Base-by-base conservation (phyloP, 768 basidiomycete species). In the Calocera viscosa region DNA sequence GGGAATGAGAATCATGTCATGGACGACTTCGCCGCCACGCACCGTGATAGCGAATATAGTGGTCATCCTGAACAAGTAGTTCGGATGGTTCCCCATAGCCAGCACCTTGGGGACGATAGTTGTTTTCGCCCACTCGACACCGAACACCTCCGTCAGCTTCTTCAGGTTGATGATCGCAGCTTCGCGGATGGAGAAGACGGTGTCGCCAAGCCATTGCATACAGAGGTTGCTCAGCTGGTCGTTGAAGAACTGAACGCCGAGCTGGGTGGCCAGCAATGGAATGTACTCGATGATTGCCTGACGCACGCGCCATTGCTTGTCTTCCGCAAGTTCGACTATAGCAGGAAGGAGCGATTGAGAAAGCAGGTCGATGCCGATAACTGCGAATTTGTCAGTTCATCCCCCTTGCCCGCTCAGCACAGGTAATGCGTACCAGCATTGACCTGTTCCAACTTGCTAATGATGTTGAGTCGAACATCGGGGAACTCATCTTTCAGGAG, bases 281-380 rank as follows among this genome's bases (percentile, higher is more conserved):
- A 90, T 80, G 79, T 99, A 97, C 77, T 98, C 96, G 77, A 99
- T 99, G 79, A 99, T 98, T 8, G 96, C 96, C 77, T 99, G 96
- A 71, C 96, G 89, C 22, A 99, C 95, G 32, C 96, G 89, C 96
- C 96, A 99, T 68, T 96, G 96, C 76, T 98, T 99, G 81, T 99
- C 96, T 77, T 98, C 95, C 8, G 96, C 96, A 35, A 99, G 82
- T 74, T 98, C 91, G 69, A 98, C 90, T 70, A 99, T 98, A 39
- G 96, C 96, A 10, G 96, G 96, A 33, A 99, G 84, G 39, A 99
- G 87, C 71, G 91, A 94, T 71, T 94, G 93, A 0, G 93, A 92
- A 64, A 99, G 79, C 33, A 93, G 82, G 68, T 97, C 92, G 72
- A 98, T 96, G 53, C 96, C 96, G 70, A 99, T 98, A n/a, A 98